phyloP scores from a whole-genome alignment of 1,139 yeast species.

The Taphrina betulina region DNA sequence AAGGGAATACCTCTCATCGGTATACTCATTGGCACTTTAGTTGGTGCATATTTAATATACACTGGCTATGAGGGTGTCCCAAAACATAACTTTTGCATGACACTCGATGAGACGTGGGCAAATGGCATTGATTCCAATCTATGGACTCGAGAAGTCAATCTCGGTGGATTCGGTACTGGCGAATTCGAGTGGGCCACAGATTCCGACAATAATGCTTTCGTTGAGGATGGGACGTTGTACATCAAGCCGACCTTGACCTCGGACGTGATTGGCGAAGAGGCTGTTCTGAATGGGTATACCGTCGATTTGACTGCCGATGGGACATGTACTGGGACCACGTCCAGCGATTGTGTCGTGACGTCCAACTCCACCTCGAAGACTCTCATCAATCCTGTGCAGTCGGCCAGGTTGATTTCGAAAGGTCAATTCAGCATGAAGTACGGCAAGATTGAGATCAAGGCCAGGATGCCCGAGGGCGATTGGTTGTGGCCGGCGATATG shows the following conservation, averaged over 20 bases:
- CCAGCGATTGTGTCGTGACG: constrained; percentile 33
- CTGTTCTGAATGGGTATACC: constrained; percentile 35
- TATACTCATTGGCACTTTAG: constrained; percentile 23
- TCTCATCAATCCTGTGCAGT: constrained; percentile 36
- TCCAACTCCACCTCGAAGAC: constrained; percentile 29
- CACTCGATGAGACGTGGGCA: constrained; percentile 33
- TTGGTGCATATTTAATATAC: constrained; percentile 34
- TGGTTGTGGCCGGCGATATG: constrained; percentile 39
- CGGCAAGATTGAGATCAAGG: constrained; percentile 36
- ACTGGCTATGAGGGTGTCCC: constrained; percentile 34
- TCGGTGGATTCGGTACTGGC: constrained; percentile 37
- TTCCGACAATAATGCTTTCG: constrained; percentile 31
- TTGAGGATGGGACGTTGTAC: constrained; percentile 34
- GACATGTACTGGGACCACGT: constrained; percentile 28
- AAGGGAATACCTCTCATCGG: constrained; percentile 4
- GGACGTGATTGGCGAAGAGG: constrained; percentile 27
- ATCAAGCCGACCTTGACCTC: constrained; percentile 36
- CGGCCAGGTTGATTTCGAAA: constrained; percentile 36
- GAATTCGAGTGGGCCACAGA: constrained; percentile 36
- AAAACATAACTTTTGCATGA: constrained; percentile 34
- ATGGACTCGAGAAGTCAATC: constrained; percentile 34
- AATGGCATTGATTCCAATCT: constrained; percentile 14
- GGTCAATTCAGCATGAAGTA: constrained; percentile 28
- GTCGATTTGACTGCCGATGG: constrained; percentile 36
- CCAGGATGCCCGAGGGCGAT: constrained; percentile 36